These are phyloP conservation scores for Corrigiola litoralis DNA, from an alignment of 179 eudicot species.

Conservation along the genomic window DNA sequence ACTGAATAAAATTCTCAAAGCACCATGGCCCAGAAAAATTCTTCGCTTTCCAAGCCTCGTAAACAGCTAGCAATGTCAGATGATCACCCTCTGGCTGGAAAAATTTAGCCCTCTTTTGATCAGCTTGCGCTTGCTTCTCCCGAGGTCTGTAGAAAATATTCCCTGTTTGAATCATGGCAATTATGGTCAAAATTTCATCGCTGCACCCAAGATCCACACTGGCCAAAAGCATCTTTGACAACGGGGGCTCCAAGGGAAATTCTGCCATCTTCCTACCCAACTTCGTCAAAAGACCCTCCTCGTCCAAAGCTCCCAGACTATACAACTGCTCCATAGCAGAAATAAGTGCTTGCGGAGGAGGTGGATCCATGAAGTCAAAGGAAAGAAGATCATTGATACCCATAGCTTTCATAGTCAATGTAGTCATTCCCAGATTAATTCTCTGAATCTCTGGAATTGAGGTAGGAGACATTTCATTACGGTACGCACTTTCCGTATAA, in stretches of 20 bases:
- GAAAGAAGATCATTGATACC: conserved; percentile 84
- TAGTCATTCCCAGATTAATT: conserved; percentile 74
- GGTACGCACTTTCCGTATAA: conserved; percentile 90
- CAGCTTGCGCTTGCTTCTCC: conserved; percentile 99
- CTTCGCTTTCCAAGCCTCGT: conserved; percentile 96
- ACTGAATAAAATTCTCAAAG: conserved; percentile 89
- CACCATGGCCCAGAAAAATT: conserved; percentile 96
- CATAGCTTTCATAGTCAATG: conserved; percentile 87
- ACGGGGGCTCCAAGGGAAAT: conserved; percentile 87
- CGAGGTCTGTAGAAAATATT: conserved; percentile 88
- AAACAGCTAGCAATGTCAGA: conserved; percentile 86
- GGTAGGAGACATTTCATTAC: conserved; percentile 91
- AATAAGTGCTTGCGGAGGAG: conserved; percentile 90
- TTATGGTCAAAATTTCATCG: conserved; percentile 88
- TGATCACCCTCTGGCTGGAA: conserved; percentile 98
- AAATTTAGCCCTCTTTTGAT: conserved; percentile 88
- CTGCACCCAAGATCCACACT: conserved; percentile 96
- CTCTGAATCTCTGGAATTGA: conserved; percentile 90
- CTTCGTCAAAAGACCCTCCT: conserved; percentile 93
- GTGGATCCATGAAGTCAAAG: conserved; percentile 98
- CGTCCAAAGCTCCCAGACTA: conserved; percentile 88
- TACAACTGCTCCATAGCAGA: conserved; percentile 94
- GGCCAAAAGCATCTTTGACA: conserved; percentile 92
- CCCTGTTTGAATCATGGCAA: conserved; percentile 95
- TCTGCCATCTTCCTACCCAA: conserved; percentile 94